These are phyloP conservation scores for Sugiyamaella japonica DNA, from an alignment of 1,139 yeast genomes.

Conservation along the genomic window DNA sequence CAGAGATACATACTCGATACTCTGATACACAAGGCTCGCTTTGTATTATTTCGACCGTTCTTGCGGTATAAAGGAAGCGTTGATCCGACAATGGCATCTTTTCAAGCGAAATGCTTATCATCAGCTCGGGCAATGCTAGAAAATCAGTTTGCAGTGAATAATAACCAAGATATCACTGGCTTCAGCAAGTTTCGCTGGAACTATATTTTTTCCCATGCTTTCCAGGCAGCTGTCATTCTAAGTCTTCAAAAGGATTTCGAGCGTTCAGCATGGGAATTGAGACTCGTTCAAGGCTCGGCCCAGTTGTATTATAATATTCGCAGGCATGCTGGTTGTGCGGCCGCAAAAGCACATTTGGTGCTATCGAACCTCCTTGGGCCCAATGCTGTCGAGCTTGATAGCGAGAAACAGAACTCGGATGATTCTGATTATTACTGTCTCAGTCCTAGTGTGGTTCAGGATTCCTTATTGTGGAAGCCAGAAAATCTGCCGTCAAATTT, in stretches of 20 bases:
- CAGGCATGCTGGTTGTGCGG: constrained; percentile 23
- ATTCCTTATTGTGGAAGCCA: constrained; percentile 12
- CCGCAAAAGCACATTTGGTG: constrained; percentile 24
- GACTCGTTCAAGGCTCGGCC: constrained; percentile 19
- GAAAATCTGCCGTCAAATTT: constrained; percentile 20
- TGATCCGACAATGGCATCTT: constrained; percentile 8
- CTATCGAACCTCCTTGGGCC: constrained; percentile 19
- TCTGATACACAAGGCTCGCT: constrained; percentile 21
- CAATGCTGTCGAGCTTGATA: constrained; percentile 12
- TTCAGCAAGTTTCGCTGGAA: constrained; percentile 24
- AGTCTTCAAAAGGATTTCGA: constrained; percentile 17
- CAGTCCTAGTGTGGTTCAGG: constrained; percentile 2
- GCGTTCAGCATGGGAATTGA: constrained; percentile 12
- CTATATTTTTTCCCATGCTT: constrained; percentile 23
- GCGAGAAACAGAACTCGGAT: not conserved
- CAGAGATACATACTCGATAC: constrained; percentile 24
- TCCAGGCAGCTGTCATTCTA: constrained; percentile 23
- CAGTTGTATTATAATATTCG: constrained; percentile 19
- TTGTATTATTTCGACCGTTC: constrained; percentile 22
- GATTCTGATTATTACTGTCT: constrained; percentile 3
- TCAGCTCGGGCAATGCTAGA: constrained; percentile 22
- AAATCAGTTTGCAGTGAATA: constrained; percentile 23
- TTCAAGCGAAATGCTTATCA: constrained; percentile 18
- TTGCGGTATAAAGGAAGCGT: constrained; percentile 11
- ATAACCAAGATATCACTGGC: constrained; percentile 16